Percentiles rank a stretch among this genome's conserved stretches.
Conservation (phyloP, 129 eudicot genomes). For the Logfia minima region DNA sequence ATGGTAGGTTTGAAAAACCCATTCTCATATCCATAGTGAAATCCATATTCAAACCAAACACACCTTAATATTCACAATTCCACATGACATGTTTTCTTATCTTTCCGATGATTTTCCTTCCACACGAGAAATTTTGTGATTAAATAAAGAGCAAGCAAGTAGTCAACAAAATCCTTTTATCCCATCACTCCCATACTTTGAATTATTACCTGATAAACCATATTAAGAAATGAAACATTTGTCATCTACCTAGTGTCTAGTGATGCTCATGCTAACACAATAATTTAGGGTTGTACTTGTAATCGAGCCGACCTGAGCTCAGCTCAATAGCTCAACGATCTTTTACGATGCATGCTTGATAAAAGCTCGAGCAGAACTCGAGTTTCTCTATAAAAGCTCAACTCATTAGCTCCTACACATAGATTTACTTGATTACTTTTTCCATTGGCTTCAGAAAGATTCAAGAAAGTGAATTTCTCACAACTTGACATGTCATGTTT, state of each 20-base stretch:
- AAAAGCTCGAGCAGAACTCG: too few species aligned
- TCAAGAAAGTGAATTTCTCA: neutral
- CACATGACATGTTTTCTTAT: neutral
- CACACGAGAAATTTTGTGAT: neutral
- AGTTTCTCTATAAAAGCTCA: too few species aligned
- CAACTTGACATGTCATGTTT: neutral
- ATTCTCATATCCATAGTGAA: too few species aligned
- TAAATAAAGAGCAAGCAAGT: constrained; percentile 14
- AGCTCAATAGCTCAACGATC: too few species aligned
- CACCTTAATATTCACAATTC: neutral
- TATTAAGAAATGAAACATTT: neutral
- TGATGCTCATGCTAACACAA: neutral
- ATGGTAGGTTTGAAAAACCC: too few species aligned
- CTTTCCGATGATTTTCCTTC: constrained; percentile 1
- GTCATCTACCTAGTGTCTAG: neutral
- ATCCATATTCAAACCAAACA: too few species aligned
- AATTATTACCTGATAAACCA: neutral
- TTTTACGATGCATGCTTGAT: too few species aligned
- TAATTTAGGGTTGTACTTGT: neutral
- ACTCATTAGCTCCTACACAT: too few species aligned
- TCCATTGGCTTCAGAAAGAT: neutral
- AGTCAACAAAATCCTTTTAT: constrained; percentile 10
- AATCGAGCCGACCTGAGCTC: too few species aligned
- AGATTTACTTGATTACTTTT: neutral
- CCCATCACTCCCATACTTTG: constrained; percentile 11